Base-by-base conservation (phyloP, 1,284 basidiomycete species). In the Volvariella surrecta region DNA sequence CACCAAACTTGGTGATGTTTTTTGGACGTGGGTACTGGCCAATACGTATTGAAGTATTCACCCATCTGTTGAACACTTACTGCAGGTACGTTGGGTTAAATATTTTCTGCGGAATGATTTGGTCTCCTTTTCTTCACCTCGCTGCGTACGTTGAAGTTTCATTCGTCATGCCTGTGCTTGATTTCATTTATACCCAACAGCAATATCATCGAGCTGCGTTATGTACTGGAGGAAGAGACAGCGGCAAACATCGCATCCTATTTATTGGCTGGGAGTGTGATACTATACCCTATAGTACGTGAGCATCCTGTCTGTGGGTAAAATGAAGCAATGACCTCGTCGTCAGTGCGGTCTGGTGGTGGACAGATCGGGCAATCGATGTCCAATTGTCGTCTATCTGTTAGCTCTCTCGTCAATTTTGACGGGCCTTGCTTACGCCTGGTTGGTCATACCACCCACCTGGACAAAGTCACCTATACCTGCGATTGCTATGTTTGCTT, bases 101-200 rank as follows among this genome's bases (percentile, higher is more conserved):
- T 50, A 59, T 89, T 4, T 62, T 88, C 13, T 88, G 81, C 46
- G 86, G 86, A n/a, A 67, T 74, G 48, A 78, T 87, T 31, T 89
- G 86, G 86, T 67, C 74, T 11, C 87, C 86, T 1, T 89, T 88
- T 55, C 76, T 76, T 10, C 85, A 89, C 54, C 75, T 89, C 37
- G 75, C 80, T 13, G 71, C 87, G 82, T 84, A 54, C 56, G 79
- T 6, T 11, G 24, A 28, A 28, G 11, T 28, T 28, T 60, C 4
- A 42, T 4, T 20, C 42, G 15, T 40, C 32, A 35, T 16, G 30
- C 37, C 21, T 8, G 17, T 22, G 37, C 22, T 28, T 4, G 43
- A 40, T 13, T 39, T 21, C 37, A 34, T 22, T 43, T 9, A n/a
- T n/a, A n/a, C n/a, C n/a, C n/a, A n/a, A n/a, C 50, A 86, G 83